Base-by-base conservation (phyloP, 2,329 filamentous ascomycete genomes). In the Dactylella cylindrospora region DNA sequence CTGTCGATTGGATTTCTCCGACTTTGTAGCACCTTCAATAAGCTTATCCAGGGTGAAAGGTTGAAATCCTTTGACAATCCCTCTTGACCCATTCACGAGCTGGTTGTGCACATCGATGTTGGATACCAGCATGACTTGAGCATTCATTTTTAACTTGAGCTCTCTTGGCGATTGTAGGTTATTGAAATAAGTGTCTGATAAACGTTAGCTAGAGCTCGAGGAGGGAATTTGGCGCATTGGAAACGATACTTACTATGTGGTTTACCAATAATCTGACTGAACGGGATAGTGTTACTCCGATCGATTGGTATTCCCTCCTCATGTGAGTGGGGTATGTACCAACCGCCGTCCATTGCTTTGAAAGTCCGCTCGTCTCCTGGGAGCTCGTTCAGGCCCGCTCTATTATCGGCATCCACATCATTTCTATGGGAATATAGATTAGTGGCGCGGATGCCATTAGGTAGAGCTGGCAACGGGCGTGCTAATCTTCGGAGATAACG, bases 121-220 rank as follows among this genome's bases (percentile, higher is more conserved):
- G 12, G 73, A 71, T 2, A 80, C 74, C 1, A 82, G 72, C 3
- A 81, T 74, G 3, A 82, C 78, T 2, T 76, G 73, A 75, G 79
- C 79, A 15, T 75, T 76, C 26, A 73, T 66, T 53, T 80, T 81
- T 10, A 81, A 71, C 49, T 76, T 49, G 6, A 54, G 44, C 69
- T 73, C 22, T 65, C 67, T 53, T 45, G 35, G 53, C 7, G 68
- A 69, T 12, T 64, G 68, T 1, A 74, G 68, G 43, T 66, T 69
- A 25, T 51, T 65, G 57, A 65, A 65, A 31, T 46, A 65, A 10
- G 39, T 25, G 13, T 53, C 52, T 65, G n/a, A 26, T 50, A 43
- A 33, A 44, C 20, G 12, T 33, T 10, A 13, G 29, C 12, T 12
- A 41, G 12, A 19, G n/a, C 17, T 25, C 23, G 8, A 8, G 5